phyloP scores from a whole-genome alignment of 768 basidiomycete species.

The Leccinellum luteum region DNA sequence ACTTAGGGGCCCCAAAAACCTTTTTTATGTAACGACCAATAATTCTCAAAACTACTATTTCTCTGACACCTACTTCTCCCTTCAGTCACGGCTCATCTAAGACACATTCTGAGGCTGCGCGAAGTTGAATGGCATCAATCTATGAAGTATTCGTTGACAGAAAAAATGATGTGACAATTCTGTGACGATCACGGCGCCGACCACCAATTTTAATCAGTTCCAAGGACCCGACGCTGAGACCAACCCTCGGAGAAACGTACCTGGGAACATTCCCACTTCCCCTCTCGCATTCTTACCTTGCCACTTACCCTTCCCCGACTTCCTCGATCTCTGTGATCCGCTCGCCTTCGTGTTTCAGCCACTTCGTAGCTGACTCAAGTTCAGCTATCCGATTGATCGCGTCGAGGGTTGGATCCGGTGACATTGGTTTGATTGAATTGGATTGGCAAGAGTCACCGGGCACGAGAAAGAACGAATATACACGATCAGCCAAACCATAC shows the following conservation, averaged over 20 bases:
- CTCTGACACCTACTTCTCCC: too few species aligned
- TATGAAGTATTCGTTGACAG: too few species aligned
- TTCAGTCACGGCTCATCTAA: too few species aligned
- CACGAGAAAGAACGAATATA: neutral
- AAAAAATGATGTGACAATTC: too few species aligned
- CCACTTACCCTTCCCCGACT: conserved; percentile 85
- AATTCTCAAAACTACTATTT: too few species aligned
- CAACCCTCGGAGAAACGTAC: conserved; percentile 38
- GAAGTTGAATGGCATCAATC: too few species aligned
- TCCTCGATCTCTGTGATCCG: conserved; percentile 75
- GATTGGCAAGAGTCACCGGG: neutral
- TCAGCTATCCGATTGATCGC: too few species aligned
- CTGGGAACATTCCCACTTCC: conserved; percentile 76
- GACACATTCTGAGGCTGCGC: too few species aligned
- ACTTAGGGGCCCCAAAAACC: too few species aligned
- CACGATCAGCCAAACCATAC: neutral
- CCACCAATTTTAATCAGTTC: neutral
- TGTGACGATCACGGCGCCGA: too few species aligned
- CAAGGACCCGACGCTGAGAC: neutral
- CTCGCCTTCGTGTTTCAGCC: conserved; percentile 81
- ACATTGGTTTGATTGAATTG: neutral
- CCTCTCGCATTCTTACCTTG: conserved; percentile 59
- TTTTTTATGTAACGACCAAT: too few species aligned
- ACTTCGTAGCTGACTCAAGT: too few species aligned
- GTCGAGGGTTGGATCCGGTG: neutral